Conservation (phyloP, 2,329 filamentous ascomycete species). For the Chaetomiaceae sp. region DNA sequence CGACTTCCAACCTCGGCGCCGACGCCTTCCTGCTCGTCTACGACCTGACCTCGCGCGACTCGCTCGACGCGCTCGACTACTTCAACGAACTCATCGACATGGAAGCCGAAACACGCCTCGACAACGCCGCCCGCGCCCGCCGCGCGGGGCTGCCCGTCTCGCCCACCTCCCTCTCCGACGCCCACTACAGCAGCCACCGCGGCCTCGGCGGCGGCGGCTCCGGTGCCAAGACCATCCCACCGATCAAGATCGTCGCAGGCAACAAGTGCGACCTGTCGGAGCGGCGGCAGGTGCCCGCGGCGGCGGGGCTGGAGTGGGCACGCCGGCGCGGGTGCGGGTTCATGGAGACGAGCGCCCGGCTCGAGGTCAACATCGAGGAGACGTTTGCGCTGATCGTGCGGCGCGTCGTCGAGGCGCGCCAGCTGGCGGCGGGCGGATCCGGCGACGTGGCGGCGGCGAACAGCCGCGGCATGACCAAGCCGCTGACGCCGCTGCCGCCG, state of each 20-base stretch:
- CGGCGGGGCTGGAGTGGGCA: constrained; percentile 71
- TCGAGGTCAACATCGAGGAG: constrained; percentile 86
- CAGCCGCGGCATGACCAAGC: constrained; percentile 51
- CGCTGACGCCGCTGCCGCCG: constrained; percentile 48
- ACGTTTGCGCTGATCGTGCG: constrained; percentile 69
- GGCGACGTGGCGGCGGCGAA: constrained; percentile 34
- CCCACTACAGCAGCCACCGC: neutral
- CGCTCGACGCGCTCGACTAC: constrained; percentile 65
- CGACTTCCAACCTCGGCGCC: constrained; percentile 66
- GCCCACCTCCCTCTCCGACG: constrained; percentile 22
- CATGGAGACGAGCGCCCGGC: constrained; percentile 80
- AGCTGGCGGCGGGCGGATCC: constrained; percentile 42
- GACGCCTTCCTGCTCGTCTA: constrained; percentile 84
- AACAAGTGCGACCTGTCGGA: constrained; percentile 81
- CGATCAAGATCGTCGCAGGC: constrained; percentile 76
- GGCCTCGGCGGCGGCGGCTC: constrained; percentile 27
- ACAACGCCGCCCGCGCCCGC: constrained; percentile 52
- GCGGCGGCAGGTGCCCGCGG: constrained; percentile 61
- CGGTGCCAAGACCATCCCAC: constrained; percentile 52
- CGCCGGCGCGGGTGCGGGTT: constrained; percentile 67
- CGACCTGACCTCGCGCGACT: constrained; percentile 69
- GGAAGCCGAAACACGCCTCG: constrained; percentile 64
- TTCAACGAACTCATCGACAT: constrained; percentile 82
- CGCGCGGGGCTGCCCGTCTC: constrained; percentile 35
- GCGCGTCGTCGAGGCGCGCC: constrained; percentile 53